These are phyloP conservation scores for Cryptococcus floricola DNA, from an alignment of 1,284 basidiomycete genomes.

Conservation along the genomic window DNA sequence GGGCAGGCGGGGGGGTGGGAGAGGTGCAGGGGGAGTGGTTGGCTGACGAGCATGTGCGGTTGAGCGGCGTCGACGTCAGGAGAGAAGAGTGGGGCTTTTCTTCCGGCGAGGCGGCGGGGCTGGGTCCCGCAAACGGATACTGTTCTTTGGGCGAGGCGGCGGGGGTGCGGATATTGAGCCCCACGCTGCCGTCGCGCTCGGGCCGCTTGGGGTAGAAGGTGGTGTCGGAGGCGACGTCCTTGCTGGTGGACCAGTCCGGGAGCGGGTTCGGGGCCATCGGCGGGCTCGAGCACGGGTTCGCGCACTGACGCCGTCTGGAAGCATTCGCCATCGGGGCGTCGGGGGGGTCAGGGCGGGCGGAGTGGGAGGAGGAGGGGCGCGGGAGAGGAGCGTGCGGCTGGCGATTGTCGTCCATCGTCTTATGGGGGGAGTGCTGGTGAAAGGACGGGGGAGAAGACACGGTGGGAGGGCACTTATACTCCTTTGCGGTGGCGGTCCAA, in stretches of 20 bases:
- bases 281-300: slow-evolving; percentile 13
- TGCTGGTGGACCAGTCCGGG: neutral
- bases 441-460: no score
- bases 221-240: neutral
- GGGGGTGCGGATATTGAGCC: neutral
- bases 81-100: slow-evolving; percentile 13
- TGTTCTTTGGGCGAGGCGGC: neutral
- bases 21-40: slow-evolving; percentile 7
- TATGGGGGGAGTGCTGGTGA: no score
- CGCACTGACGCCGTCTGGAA: neutral
- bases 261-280: neutral
- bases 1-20: slow-evolving; percentile 1
- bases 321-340: neutral
- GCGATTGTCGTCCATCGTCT: slow-evolving; percentile 23
- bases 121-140: neutral
- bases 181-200: neutral
- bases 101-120: neutral
- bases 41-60: slow-evolving; percentile 16
- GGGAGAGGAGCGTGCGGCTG: slow-evolving; percentile 15
- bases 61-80: slow-evolving; percentile 32
- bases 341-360: slow-evolving; percentile 11
- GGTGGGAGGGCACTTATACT: no score
- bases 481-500: no score
- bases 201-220: neutral
- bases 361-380: slow-evolving; percentile 11